Evolutionary conservation across 352 stramenopile species (phyloP), one percentile per base, ranked within the genome.

Genomic region (Phytopythium delawarense): DNA sequence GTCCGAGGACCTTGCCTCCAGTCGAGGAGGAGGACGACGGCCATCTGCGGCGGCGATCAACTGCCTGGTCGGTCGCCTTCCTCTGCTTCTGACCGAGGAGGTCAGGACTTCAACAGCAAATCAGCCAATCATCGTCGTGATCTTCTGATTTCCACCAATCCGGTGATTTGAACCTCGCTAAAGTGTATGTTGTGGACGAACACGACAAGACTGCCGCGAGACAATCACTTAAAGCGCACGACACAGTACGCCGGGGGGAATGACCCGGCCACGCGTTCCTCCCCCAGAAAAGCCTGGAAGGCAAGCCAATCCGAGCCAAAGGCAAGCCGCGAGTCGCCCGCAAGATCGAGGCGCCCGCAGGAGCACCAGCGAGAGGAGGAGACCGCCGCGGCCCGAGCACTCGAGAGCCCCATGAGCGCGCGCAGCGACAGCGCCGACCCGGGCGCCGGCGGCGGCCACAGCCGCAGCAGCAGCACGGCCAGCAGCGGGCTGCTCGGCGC

Each of bases 391-490:
- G 20, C 40, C 18, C 40, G 40, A 7, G 40, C 40, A 7, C 5
- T 23, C 20, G 23, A 25, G 42, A 49, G 42, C 51, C 30, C 20
- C 32, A 78, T 78, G 71, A 78, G 70, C 58, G 57, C 64, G 28
- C 67, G 63, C 59, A 74, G 67, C 49, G 71, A 78, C 56, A 73
- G 56, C 51, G 59, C 57, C 48, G 53, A 59, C 25, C 25, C 49
- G 13, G 13, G 45, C 30, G 52, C 59, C 45, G 73, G 49, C 63
- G 65, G 58, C 37, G 54, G 65, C 62, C 75, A 81, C 70, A 81
- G 72, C 59, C 70, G 73, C 65, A 71, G 68, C 63, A 84, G 69
- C 69, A 80, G 74, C 64, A 75, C 70, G 23, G 62, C 63, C 59
- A 82, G 76, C 65, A 75, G 49, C 60, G 63, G 69, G 3, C 53